A percentile compares a stretch with the other conserved stretches of the same genome.
These are phyloP conservation scores for Microthlaspi erraticum DNA, from an alignment of 345 rosid species.

Conservation along the genomic window DNA sequence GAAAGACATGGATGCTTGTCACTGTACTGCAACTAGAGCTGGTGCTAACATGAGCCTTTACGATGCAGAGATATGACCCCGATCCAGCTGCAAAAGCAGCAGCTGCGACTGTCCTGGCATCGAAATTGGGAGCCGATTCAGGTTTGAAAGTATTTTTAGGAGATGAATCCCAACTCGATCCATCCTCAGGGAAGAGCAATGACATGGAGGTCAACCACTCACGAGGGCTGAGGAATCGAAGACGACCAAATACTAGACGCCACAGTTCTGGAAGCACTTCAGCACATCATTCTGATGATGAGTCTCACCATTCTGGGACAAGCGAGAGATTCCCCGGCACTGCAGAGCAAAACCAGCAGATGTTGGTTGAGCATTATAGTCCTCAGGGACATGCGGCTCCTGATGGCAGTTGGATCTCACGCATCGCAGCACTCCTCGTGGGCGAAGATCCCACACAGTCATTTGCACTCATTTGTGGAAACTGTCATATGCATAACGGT, in stretches of 20 bases:
- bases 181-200: constrained; percentile 63
- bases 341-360: constrained; percentile 59
- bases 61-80: constrained; percentile 85
- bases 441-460: constrained; percentile 97
- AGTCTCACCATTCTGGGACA: constrained; percentile 47
- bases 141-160: constrained; percentile 79
- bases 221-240: constrained; percentile 77
- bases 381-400: constrained; percentile 58
- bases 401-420: constrained; percentile 89
- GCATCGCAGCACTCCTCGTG: constrained; percentile 90
- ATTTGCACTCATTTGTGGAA: constrained; percentile 92
- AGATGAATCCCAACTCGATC: constrained; percentile 60
- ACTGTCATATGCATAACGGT: constrained; percentile 97
- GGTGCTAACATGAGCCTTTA: constrained; percentile 34
- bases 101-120: constrained; percentile 94
- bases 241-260: constrained; percentile 55
- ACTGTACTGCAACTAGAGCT: constrained; percentile 18
- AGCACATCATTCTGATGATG: constrained; percentile 51
- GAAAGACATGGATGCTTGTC: not conserved
- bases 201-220: constrained; percentile 68
- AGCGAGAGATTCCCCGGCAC: constrained; percentile 47
- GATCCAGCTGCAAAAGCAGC: constrained; percentile 99
- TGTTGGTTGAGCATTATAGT: constrained; percentile 65
- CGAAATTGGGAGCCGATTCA: constrained; percentile 91
- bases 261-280: constrained; percentile 57